phyloP scores from a whole-genome alignment of 2,329 filamentous ascomycete genomes.

The Penicillium sp. region DNA sequence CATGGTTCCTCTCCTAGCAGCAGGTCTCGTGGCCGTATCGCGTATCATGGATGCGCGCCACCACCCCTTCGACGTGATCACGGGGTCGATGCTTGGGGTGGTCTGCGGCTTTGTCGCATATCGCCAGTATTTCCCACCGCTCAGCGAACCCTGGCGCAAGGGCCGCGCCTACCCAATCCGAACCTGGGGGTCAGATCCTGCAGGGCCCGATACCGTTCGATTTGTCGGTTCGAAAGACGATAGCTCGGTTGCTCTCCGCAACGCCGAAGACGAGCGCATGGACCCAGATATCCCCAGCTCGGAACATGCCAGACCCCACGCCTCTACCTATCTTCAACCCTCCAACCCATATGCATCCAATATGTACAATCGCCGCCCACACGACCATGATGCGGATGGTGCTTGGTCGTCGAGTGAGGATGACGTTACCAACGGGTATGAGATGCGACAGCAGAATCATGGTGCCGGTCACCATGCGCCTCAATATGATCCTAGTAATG shows the following conservation, averaged over 20 bases:
- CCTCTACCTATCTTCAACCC: slow-evolving; percentile 21
- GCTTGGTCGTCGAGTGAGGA: slow-evolving; percentile 42
- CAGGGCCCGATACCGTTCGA: slow-evolving; percentile 20
- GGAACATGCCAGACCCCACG: slow-evolving; percentile 4
- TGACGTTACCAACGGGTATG: slow-evolving; percentile 34
- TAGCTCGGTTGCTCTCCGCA: slow-evolving; percentile 33
- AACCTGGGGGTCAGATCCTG: slow-evolving; percentile 54
- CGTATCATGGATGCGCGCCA: slow-evolving; percentile 64
- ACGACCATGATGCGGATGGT: slow-evolving; percentile 32
- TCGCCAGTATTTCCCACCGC: slow-evolving; percentile 59
- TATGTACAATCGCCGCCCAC: slow-evolving; percentile 29
- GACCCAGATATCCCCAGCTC: slow-evolving; percentile 6
- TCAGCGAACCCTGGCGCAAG: slow-evolving; percentile 57
- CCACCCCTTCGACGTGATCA: slow-evolving; percentile 61
- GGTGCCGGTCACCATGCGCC: slow-evolving; percentile 17
- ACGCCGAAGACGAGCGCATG: slow-evolving; percentile 32
- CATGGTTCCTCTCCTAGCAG: slow-evolving; percentile 54
- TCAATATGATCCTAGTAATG: slow-evolving; percentile 29
- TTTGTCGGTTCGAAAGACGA: slow-evolving; percentile 9
- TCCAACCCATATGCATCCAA: slow-evolving; percentile 29
- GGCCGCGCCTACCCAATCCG: slow-evolving; percentile 60
- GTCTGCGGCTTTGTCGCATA: slow-evolving; percentile 55
- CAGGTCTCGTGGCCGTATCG: slow-evolving; percentile 55
- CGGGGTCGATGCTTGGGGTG: slow-evolving; percentile 55
- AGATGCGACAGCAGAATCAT: slow-evolving; percentile 38